phyloP scores from a whole-genome alignment of 352 stramenopile species.

The Phytophthora aleatoria region DNA sequence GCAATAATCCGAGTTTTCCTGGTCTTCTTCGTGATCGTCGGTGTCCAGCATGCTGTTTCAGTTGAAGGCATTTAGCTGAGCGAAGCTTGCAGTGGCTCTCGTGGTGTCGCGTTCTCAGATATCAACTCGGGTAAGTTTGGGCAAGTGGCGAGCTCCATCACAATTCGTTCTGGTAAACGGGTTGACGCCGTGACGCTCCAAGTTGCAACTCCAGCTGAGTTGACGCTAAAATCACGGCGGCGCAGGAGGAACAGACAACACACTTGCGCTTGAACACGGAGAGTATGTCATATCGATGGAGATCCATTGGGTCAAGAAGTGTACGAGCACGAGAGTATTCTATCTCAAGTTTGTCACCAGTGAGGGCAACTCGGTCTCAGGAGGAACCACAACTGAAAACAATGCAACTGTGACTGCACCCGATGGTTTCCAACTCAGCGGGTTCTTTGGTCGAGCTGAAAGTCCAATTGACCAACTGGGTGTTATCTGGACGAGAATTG shows the following conservation, averaged over 20 bases:
- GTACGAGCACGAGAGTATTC: not conserved
- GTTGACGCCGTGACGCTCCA: constrained; percentile 13
- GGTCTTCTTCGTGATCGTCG: not conserved
- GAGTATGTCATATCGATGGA: constrained; percentile 29
- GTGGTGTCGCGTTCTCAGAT: constrained; percentile 22
- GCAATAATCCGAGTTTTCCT: not conserved
- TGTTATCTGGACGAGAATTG: constrained; percentile 29
- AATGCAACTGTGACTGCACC: constrained; percentile 11
- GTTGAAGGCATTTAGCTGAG: not conserved
- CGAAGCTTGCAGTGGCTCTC: constrained; percentile 9
- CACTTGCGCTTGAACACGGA: not conserved
- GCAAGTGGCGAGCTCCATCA: constrained; percentile 17
- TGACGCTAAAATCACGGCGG: constrained; percentile 16
- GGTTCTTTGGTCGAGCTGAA: constrained; percentile 25
- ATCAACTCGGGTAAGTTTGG: constrained; percentile 10
- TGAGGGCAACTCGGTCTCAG: constrained; percentile 11
- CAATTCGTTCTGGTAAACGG: constrained; percentile 11
- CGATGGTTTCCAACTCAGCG: constrained; percentile 27
- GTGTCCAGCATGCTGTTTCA: not conserved
- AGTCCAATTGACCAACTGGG: constrained; percentile 21
- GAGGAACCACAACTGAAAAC: constrained; percentile 12
- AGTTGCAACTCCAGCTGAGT: constrained; percentile 11
- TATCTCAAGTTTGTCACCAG: constrained; percentile 18
- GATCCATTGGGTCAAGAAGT: constrained; percentile 22
- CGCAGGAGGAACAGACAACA: constrained; percentile 15